phyloP scores from a whole-genome alignment of 2,329 filamentous ascomycete species.

The Fusarium floridanum region DNA sequence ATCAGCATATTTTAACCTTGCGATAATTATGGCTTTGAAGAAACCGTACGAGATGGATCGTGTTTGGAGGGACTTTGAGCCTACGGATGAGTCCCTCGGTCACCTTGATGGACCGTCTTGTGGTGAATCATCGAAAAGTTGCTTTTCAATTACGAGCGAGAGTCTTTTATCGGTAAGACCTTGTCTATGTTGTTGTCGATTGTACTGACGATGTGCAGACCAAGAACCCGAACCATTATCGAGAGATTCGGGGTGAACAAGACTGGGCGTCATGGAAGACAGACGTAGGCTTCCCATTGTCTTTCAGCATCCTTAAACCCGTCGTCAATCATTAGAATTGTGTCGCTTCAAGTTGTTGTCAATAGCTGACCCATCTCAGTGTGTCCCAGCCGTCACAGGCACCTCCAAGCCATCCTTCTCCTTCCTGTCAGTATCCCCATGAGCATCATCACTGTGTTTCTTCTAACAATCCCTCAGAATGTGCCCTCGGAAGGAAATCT shows the following conservation, averaged over 20 bases:
- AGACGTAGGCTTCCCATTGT: not conserved
- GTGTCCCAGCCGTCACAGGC: not conserved
- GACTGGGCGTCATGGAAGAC: not conserved
- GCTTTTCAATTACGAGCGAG: not conserved
- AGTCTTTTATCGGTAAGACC: not conserved
- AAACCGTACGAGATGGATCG: not conserved
- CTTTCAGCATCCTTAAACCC: too few relatives aligned
- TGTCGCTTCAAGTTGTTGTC: not conserved
- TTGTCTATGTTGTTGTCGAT: not conserved
- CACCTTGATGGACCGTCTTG: not conserved
- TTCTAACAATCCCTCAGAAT: not conserved
- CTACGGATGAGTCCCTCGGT: not conserved
- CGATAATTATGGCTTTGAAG: not conserved
- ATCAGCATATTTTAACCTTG: not conserved
- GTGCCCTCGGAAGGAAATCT: slow-evolving; percentile 1
- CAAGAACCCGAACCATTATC: not conserved
- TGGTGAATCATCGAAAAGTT: not conserved
- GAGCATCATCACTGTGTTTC: not conserved
- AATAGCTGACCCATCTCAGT: not conserved
- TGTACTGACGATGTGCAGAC: not conserved
- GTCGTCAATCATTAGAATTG: too few relatives aligned
- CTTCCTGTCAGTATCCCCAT: not conserved
- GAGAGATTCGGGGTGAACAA: not conserved
- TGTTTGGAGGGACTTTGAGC: slow-evolving; percentile 1
- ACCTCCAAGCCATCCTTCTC: slow-evolving; percentile 2